A percentile compares a stretch with the other conserved stretches of the same genome.
Conservation (phyloP, 2,329 filamentous ascomycete genomes). For the Lachnellula suecica region DNA sequence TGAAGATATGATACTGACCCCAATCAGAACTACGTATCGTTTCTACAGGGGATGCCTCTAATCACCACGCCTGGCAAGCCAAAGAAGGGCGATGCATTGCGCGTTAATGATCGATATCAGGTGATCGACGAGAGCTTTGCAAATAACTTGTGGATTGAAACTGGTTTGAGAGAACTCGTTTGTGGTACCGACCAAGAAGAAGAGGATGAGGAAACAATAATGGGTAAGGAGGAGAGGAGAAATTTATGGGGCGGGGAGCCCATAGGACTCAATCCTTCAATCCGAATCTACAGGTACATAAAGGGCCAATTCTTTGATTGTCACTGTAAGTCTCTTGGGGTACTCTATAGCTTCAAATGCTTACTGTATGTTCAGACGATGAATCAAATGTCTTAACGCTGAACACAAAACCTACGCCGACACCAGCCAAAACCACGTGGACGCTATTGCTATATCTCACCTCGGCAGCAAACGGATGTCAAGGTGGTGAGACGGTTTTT, state of each 20-base stretch:
- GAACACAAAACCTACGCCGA: slow-evolving; percentile 39
- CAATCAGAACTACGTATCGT: slow-evolving; percentile 61
- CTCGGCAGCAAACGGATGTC: slow-evolving; percentile 69
- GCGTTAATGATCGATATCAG: slow-evolving; percentile 89
- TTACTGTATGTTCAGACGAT: slow-evolving; percentile 69
- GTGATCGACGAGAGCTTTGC: slow-evolving; percentile 76
- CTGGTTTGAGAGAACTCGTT: slow-evolving; percentile 62
- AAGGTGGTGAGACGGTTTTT: slow-evolving; percentile 89
- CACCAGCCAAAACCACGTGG: slow-evolving; percentile 77
- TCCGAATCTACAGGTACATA: slow-evolving; percentile 83
- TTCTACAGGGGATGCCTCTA: slow-evolving; percentile 58
- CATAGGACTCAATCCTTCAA: slow-evolving; percentile 84
- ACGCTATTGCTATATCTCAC: slow-evolving; percentile 87
- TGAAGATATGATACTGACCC: too few species aligned
- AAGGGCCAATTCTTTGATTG: slow-evolving; percentile 89
- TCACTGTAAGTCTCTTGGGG: slow-evolving; percentile 79
- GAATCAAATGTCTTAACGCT: slow-evolving; percentile 75
- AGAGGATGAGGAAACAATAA: slow-evolving; percentile 24
- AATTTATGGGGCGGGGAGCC: slow-evolving; percentile 67
- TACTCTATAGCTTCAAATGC: too few species aligned
- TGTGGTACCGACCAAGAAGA: slow-evolving; percentile 23
- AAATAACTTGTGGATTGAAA: slow-evolving; percentile 71
- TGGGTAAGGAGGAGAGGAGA: slow-evolving; percentile 25
- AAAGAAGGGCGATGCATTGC: slow-evolving; percentile 66
- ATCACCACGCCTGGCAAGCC: slow-evolving; percentile 64